Base-by-base conservation (phyloP, 306 rosid species). In the Alnus rubra region DNA sequence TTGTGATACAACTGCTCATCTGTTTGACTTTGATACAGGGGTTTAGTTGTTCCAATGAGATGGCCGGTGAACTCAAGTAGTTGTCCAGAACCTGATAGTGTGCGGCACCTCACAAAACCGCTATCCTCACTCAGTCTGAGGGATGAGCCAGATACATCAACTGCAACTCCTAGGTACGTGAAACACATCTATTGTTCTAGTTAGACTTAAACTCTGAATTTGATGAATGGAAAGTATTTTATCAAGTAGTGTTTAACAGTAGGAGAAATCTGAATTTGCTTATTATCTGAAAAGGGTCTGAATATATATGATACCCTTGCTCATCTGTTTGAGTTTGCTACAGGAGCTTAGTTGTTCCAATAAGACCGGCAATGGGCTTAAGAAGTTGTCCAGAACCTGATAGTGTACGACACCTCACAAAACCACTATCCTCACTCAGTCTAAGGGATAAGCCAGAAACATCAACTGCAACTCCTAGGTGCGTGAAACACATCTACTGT, bases 311-410 rank as follows among this genome's bases (percentile, higher is more conserved):
- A 23, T 23, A 23, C 28, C 28, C 28, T 37, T 11, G 2, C 31
- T 62, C 0, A 11, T 76, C 6, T 53, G 2, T 16, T 31, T 0
- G 44, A 35, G 13, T 28, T 75, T 71, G 28, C 5, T n/a, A 6
- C 73, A 85, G 84, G 82, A 45, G 58, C 74, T 19, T 71, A 65
- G 59, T 59, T 13, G 70, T 73, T 79, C 88, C 88, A 68, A 82
- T 73, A 84, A 82, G 47, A 76, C 82, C 86, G 88, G 71, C 88
- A 12, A 51, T 60, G 64, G 65, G 51, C 1, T 42, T 56, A 4
- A 64, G 63, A 9, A 64, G 47, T 11, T 48, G 45, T 74, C 13
- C 5, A 9, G 39, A 64, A 75, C 49, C 58, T 16, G 45, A 70
- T 69, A 7, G 19, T 53, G 37, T 16, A 52, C 5, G 44, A 63